These are phyloP conservation scores for Fusarium floridanum DNA, from an alignment of 2,329 filamentous ascomycete genomes.

Conservation along the genomic window DNA sequence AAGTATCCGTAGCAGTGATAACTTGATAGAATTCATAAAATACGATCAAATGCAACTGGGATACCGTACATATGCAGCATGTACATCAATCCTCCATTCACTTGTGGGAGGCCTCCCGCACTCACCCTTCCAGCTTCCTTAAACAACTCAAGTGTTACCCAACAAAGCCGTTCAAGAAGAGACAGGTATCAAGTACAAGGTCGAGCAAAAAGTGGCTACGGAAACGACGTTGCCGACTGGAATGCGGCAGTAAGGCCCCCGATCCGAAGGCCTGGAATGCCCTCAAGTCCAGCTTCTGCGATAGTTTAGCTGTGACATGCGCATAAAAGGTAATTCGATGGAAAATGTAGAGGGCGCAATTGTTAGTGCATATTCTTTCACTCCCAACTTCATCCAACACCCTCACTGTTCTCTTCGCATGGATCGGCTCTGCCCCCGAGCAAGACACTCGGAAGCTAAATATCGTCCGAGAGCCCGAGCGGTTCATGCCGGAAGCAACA, in stretches of 20 bases:
- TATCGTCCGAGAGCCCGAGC: neutral
- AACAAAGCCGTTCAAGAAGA: neutral
- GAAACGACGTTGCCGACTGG: constrained; percentile 7
- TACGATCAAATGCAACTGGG: neutral
- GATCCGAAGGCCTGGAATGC: constrained; percentile 5
- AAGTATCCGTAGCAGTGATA: neutral
- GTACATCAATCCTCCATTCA: neutral
- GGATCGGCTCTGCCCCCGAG: neutral
- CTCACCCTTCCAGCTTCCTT: neutral
- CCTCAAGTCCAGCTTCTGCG: neutral
- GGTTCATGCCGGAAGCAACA: neutral
- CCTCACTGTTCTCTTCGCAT: neutral
- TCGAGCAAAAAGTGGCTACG: neutral
- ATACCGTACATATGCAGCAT: neutral
- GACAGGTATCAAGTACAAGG: neutral
- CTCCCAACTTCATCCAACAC: neutral
- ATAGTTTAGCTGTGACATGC: constrained; percentile 1
- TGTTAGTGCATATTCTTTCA: neutral
- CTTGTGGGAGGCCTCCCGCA: neutral
- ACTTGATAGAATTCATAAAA: neutral
- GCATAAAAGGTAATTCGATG: neutral
- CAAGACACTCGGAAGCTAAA: neutral
- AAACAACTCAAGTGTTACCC: neutral
- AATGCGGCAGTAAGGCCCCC: neutral
- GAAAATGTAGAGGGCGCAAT: neutral